A percentile compares a stretch with the other conserved stretches of the same genome.
Conservation (phyloP, 495 filamentous ascomycete species). For the Aspergillus asperescens region DNA sequence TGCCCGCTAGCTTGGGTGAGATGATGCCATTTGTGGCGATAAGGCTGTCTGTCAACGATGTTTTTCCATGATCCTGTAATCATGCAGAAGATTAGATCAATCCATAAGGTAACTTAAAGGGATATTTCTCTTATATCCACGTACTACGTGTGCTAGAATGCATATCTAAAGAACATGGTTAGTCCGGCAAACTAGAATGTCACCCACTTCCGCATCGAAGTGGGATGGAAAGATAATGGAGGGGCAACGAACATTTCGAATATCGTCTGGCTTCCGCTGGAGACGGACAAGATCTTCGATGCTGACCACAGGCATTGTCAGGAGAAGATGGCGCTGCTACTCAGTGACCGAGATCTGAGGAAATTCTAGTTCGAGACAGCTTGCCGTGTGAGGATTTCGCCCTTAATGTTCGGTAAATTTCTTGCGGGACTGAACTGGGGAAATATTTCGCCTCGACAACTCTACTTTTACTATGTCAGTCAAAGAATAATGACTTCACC, state of each 20-base stretch:
- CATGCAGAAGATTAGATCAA: neutral
- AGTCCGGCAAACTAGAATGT: slow-evolving; percentile 17
- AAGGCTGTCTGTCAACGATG: slow-evolving; percentile 90
- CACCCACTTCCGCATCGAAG: slow-evolving; percentile 23
- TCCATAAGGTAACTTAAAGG: neutral
- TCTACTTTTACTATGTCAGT: neutral
- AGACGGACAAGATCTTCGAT: slow-evolving; percentile 81
- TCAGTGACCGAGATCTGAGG: slow-evolving; percentile 13
- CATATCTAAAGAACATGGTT: slow-evolving; percentile 67
- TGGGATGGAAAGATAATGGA: slow-evolving; percentile 28
- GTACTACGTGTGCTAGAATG: slow-evolving; percentile 92
- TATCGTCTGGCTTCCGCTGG: slow-evolving; percentile 75
- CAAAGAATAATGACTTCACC: neutral
- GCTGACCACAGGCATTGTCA: slow-evolving; percentile 79
- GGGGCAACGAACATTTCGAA: slow-evolving; percentile 70
- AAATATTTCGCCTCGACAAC: slow-evolving; percentile 8
- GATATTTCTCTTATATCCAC: slow-evolving; percentile 25
- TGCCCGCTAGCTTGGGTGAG: slow-evolving; percentile 92
- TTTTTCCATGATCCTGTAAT: slow-evolving; percentile 86
- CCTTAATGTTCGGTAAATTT: slow-evolving; percentile 12
- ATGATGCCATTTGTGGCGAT: slow-evolving; percentile 99
- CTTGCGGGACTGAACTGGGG: slow-evolving; percentile 11
- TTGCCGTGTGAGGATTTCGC: slow-evolving; percentile 4
- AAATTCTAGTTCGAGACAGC: slow-evolving; percentile 3
- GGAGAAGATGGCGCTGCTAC: slow-evolving; percentile 13